Evolutionary conservation across 2,329 filamentous ascomycete species (phyloP), one percentile per base, ranked within the genome.

Genomic region (Verticillium nubilum): DNA sequence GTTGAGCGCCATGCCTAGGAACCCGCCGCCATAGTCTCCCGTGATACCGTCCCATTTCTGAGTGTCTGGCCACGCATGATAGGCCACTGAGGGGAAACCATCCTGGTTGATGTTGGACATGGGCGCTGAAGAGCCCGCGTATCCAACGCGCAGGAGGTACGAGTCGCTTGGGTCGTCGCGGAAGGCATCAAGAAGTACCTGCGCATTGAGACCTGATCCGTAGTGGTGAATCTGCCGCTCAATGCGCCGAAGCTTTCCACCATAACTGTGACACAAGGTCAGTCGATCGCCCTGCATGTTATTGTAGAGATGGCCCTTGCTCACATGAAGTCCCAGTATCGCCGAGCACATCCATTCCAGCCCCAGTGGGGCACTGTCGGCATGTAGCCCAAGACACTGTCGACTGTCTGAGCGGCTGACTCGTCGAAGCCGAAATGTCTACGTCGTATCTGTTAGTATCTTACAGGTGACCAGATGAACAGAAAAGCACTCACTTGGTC

Each of bases 351-450:
- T 13, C 84, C 84, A 57, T 86, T 85, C 80, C 80, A 86, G 2
- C 81, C 84, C 84, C 84, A 86, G 62, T 86, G 84, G 0, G 82
- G 73, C 0, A 86, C 78, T 0, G 80, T 82, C 0, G 84, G 83
- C 73, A 79, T 84, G 62, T 80, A 86, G 0, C 80, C 84, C 1
- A 83, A 67, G 4, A 86, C 81, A 25, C 78, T 81, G 59, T 80
- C 74, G 53, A 86, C 72, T 0, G 77, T 80, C 63, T 85, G 86
- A 1, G 67, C 67, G 0, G 73, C 75, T 0, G 81, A 81, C 0
- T 66, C 66, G 0, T 69, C 69, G 54, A 80, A 73, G 2, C 77
- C 77, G 66, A 86, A 86, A 65, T 84, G 79, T 29, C 76, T 74
- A 12, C 55, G 52, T 19, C 42, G 19, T 19, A 50, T 6, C 25